Base-by-base conservation (phyloP, 2,329 filamentous ascomycete species). In the Plenodomus biglobosus region DNA sequence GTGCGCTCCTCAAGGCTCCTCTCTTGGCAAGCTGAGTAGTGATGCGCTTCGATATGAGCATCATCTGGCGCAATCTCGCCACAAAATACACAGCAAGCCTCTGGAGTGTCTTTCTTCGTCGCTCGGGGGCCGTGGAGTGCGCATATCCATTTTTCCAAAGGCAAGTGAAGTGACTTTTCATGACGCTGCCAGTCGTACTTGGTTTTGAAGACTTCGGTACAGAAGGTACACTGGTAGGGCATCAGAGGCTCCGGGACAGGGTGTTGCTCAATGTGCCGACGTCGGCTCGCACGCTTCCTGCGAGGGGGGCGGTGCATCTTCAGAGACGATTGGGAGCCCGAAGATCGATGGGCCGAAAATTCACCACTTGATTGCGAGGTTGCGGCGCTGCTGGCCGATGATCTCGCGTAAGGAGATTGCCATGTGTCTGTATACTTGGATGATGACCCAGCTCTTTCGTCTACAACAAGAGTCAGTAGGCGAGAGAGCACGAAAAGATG, bases 131-230 rank as follows among this genome's bases (percentile, higher is more conserved):
- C 58, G n/a, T 49, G 41, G 8, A 59, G 54, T 4, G 52, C 47
- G 37, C 64, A 67, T 0, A 63, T 50, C 64, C 64, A 67, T 30
- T 61, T 41, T 22, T 67, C 64, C 2, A 66, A 51, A 1, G 61
- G 56, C 7, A 67, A 46, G 39, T 67, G 64, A 1, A 67, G 47
- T 1, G 63, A 59, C 22, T 66, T 67, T 15, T 67, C 64, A n/a
- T 67, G 64, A 1, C 64, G 46, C 24, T 60, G 55, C 64, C 64
- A 67, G 24, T 67, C 62, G 20, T 64, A 59, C 40, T 65, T 67
- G 0, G 61, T 64, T 17, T 59, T 64, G 53, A 67, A 67, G 11
- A 54, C 56, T 35, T 67, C 64, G 0, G 64, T 66, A 38, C 64
- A 67, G 20, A 66, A 67, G 0, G 64, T 67, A 36, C 64, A 66